Conservation (phyloP, 306 rosid genomes). For the Psophocarpus tetragonolobus region DNA sequence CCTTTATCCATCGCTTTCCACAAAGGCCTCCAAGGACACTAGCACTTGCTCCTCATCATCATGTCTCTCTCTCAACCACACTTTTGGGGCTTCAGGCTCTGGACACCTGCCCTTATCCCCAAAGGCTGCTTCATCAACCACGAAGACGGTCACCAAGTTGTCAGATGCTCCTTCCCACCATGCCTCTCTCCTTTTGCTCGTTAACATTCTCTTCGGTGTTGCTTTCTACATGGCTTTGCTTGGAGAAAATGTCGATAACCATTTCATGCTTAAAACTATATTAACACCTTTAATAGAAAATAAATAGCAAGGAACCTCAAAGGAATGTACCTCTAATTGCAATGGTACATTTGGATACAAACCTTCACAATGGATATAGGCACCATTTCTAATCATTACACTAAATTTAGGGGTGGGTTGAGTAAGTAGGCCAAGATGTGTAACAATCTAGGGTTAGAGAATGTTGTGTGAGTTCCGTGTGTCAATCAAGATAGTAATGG, state of each 20-base stretch:
- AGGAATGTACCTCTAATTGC: no score
- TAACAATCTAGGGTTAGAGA: no score
- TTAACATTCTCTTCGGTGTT: conserved; percentile 59
- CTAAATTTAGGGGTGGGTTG: no score
- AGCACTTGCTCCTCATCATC: conserved; percentile 53
- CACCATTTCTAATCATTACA: no score
- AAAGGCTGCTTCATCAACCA: conserved; percentile 66
- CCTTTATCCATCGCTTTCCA: conserved; percentile 71
- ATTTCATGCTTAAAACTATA: no score
- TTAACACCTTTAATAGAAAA: no score
- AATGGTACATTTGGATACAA: no score
- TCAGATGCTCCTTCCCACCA: conserved; percentile 42
- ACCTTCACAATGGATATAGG: no score
- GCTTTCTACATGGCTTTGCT: conserved; percentile 48
- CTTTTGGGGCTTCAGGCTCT: conserved; percentile 69
- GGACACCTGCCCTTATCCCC: conserved; percentile 62
- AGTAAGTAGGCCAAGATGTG: no score
- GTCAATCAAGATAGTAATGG: no score
- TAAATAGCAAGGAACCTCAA: no score
- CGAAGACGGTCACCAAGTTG: conserved; percentile 70
- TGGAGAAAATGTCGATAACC: conserved; percentile 28
- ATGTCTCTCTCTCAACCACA: conserved; percentile 51
- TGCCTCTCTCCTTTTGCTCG: conserved; percentile 51
- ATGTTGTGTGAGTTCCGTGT: no score
- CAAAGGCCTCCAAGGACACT: conserved; percentile 81